These are phyloP conservation scores for Aspergillus uvarum DNA, from an alignment of 2,329 filamentous ascomycete species.

Conservation along the genomic window DNA sequence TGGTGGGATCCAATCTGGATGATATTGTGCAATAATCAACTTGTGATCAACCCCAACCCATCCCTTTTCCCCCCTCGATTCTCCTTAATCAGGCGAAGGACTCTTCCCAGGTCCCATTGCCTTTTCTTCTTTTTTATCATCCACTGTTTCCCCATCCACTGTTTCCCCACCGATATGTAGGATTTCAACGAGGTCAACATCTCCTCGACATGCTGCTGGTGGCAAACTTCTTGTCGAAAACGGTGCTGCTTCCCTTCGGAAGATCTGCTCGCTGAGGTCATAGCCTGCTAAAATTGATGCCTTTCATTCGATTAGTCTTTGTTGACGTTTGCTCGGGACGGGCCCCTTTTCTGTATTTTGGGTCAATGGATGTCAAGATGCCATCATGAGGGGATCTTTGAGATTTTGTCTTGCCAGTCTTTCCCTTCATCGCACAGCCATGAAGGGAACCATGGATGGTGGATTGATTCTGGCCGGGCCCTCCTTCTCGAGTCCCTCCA, in stretches of 20 bases:
- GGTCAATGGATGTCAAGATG: neutral
- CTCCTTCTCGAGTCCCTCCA: no score
- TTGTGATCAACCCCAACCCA: neutral
- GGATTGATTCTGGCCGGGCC: neutral
- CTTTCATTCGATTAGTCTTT: neutral
- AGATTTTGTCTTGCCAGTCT: no score
- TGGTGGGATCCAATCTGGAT: no score
- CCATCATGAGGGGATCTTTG: neutral
- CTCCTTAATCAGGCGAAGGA: neutral
- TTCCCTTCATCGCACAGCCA: no score
- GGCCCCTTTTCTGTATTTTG: neutral
- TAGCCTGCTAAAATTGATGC: neutral
- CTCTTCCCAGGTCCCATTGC: neutral
- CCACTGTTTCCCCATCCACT: no score
- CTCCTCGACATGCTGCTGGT: neutral
- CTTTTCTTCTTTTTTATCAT: no score
- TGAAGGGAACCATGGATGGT: neutral
- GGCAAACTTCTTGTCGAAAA: neutral
- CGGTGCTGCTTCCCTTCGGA: neutral
- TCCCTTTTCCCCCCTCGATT: neutral
- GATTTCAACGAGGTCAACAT: neutral
- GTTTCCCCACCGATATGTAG: neutral
- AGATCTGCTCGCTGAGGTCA: slow-evolving; percentile 10
- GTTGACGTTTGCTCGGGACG: neutral
- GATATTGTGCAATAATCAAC: neutral